Evolutionary conservation across 2,329 filamentous ascomycete genomes (phyloP).

Genomic region (Laburnicola sp.): DNA sequence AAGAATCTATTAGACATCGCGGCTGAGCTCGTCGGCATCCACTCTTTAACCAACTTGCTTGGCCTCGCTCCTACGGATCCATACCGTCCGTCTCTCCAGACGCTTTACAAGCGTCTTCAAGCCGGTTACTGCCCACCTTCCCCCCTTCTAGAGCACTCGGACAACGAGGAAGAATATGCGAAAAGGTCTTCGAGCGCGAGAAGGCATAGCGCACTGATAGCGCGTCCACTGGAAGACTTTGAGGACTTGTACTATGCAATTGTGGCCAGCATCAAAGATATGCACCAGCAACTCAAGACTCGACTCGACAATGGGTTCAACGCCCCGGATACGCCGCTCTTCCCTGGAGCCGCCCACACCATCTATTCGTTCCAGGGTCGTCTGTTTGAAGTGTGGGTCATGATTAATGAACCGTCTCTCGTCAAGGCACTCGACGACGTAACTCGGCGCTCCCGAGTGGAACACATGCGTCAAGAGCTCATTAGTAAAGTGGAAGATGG

Average conservation of each 20-base stretch:
- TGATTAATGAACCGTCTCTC: constrained; percentile 28
- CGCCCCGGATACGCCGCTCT: constrained; percentile 13
- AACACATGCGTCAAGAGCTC: constrained; percentile 24
- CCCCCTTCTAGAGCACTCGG: constrained; percentile 17
- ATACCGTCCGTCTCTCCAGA: constrained; percentile 34
- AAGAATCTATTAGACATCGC: constrained; percentile 15
- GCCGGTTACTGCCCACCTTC: constrained; percentile 26
- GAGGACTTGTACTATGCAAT: constrained; percentile 41
- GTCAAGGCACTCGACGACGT: constrained; percentile 33
- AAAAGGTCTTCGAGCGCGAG: constrained; percentile 56
- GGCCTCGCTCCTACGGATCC: constrained; percentile 12
- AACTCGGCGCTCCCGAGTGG: constrained; percentile 23
- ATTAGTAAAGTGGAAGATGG: constrained; percentile 13
- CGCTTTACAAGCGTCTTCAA: constrained; percentile 41
- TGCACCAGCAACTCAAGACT: constrained; percentile 25
- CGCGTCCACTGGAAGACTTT: constrained; percentile 36
- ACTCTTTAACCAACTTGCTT: constrained; percentile 15
- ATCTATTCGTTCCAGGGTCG: constrained; percentile 19
- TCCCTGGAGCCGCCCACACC: constrained; percentile 11
- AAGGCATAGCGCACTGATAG: constrained; percentile 68
- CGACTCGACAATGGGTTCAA: constrained; percentile 35
- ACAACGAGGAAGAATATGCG: constrained; percentile 9
- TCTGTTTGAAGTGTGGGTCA: constrained; percentile 27
- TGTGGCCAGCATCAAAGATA: constrained; percentile 30
- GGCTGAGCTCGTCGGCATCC: constrained; percentile 21